phyloP scores from a whole-genome alignment of 495 filamentous ascomycete genomes.

The Penicillium ochrochloron region DNA sequence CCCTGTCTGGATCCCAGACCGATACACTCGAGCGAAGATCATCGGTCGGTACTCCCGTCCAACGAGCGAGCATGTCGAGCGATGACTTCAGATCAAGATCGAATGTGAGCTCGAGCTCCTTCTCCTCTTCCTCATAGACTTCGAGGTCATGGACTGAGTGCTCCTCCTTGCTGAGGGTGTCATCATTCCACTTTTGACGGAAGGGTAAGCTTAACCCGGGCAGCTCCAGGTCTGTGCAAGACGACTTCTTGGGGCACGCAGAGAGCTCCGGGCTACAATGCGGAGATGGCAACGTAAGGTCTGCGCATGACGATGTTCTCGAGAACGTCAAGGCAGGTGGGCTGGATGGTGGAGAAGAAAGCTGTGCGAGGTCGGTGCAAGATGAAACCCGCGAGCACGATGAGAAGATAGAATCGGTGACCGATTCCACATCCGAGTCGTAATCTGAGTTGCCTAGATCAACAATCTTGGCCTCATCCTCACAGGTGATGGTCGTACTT shows the following conservation, averaged over 20 bases:
- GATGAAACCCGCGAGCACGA: neutral
- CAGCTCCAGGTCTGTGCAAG: neutral
- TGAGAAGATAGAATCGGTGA: neutral
- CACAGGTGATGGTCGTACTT: neutral
- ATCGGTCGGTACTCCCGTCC: constrained; percentile 1
- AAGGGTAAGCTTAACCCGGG: neutral
- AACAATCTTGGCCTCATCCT: neutral
- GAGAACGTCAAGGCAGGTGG: neutral
- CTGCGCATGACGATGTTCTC: neutral
- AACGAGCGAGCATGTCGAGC: constrained; percentile 2
- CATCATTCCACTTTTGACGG: neutral
- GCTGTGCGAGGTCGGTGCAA: neutral
- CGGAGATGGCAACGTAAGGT: neutral
- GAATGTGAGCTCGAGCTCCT: constrained; percentile 3
- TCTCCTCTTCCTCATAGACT: neutral
- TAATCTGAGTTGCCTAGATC: neutral
- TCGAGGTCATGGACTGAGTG: neutral
- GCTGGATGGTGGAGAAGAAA: neutral
- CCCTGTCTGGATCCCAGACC: neutral
- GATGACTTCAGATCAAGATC: constrained; percentile 12
- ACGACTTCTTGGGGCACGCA: neutral
- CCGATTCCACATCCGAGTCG: constrained; percentile 7
- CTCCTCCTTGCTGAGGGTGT: neutral
- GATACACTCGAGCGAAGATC: neutral
- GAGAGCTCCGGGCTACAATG: no score